Evolutionary conservation across 2,329 filamentous ascomycete genomes (phyloP).

Genomic region (Penicillium sp.): DNA sequence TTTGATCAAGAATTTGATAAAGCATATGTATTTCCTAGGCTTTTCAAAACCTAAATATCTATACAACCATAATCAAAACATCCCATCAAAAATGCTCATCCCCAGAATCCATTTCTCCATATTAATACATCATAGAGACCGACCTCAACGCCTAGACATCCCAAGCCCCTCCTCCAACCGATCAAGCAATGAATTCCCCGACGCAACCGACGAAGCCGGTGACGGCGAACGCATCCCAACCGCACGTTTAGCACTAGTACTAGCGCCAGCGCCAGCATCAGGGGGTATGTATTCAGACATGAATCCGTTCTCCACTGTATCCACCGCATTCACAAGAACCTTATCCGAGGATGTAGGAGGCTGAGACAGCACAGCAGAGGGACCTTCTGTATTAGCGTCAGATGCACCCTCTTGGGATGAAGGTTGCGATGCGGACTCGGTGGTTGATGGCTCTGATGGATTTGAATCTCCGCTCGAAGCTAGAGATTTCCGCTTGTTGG

Average conservation of each 20-base stretch:
- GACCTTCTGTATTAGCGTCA: no score
- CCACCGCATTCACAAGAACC: neutral
- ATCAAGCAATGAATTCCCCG: slow-evolving; percentile 20
- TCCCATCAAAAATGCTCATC: neutral
- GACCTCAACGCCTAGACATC: slow-evolving; percentile 7
- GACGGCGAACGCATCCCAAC: slow-evolving; percentile 7
- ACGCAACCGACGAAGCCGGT: slow-evolving; percentile 9
- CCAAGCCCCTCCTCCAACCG: slow-evolving; percentile 24
- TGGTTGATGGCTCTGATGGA: neutral
- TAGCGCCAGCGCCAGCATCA: neutral
- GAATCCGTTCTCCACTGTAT: neutral
- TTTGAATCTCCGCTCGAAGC: neutral
- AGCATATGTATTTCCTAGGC: no score
- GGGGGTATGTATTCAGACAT: neutral
- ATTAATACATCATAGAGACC: neutral
- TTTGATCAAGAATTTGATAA: no score
- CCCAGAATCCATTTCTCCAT: neutral
- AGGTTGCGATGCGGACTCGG: neutral
- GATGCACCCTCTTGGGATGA: no score
- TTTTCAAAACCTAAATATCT: no score
- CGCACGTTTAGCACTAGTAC: neutral
- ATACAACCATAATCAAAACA: no score
- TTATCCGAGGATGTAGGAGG: neutral
- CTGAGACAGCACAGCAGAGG: neutral
- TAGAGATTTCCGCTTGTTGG: neutral